These are phyloP conservation scores for Ganoderma sinense DNA, from an alignment of 1,284 basidiomycete species.

Conservation along the genomic window DNA sequence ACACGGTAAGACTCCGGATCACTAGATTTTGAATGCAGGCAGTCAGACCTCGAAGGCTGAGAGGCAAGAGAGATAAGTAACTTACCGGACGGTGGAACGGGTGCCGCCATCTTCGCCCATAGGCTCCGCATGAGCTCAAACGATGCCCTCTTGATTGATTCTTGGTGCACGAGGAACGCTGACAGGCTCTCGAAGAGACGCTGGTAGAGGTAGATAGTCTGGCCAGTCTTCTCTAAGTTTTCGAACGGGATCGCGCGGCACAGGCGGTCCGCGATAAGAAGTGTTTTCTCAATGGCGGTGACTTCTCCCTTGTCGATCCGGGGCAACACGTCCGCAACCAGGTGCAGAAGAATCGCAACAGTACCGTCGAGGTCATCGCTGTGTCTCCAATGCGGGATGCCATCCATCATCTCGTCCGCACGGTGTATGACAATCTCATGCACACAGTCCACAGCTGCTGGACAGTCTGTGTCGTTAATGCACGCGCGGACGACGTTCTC, in stretches of 20 bases:
- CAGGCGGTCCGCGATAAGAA: slow-evolving; percentile 21
- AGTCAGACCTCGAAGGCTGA: not conserved
- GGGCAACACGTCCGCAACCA: slow-evolving; percentile 27
- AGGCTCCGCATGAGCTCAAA: slow-evolving; percentile 30
- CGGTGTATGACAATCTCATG: slow-evolving; percentile 30
- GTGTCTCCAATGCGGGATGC: slow-evolving; percentile 30
- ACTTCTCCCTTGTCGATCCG: slow-evolving; percentile 20
- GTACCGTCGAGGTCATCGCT: slow-evolving; percentile 21
- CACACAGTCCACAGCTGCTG: slow-evolving; percentile 22
- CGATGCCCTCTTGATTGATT: slow-evolving; percentile 10
- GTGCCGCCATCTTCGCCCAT: slow-evolving; percentile 18
- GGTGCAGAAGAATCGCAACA: slow-evolving; percentile 23
- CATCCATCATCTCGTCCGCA: slow-evolving; percentile 23
- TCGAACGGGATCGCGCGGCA: slow-evolving; percentile 32
- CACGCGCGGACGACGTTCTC: slow-evolving; percentile 26
- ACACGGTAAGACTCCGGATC: slow-evolving; percentile 16
- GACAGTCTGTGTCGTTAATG: slow-evolving; percentile 23
- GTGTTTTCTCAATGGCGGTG: slow-evolving; percentile 9
- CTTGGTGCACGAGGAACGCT: slow-evolving; percentile 9
- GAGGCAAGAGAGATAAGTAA: too few species aligned
- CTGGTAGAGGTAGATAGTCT: slow-evolving; percentile 21
- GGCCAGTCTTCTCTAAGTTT: slow-evolving; percentile 9
- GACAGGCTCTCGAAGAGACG: slow-evolving; percentile 28
- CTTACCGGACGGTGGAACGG: slow-evolving; percentile 14
- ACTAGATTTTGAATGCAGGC: slow-evolving; percentile 1